Conservation (phyloP, 805 yeast genomes). For the Komagataella phaffii region DNA sequence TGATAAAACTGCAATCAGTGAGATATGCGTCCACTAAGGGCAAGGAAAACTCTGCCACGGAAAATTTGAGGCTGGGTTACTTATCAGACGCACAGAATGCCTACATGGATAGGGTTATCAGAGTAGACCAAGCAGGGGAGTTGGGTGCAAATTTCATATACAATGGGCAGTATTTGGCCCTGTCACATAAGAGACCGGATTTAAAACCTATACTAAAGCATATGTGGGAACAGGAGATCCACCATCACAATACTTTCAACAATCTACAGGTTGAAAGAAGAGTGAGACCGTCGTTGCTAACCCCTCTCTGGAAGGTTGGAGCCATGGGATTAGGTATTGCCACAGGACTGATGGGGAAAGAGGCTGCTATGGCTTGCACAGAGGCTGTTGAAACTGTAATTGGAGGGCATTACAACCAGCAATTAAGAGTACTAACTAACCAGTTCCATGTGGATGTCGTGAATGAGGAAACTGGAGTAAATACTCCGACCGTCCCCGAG, state of each 20-base stretch:
- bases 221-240: constrained; percentile 98
- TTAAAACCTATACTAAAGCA: constrained; percentile 73
- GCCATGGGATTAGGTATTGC: constrained; percentile 79
- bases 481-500: constrained; percentile 22
- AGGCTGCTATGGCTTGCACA: constrained; percentile 99
- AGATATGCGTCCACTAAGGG: not conserved
- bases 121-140: constrained; percentile 98
- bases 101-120: constrained; percentile 55
- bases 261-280: constrained; percentile 59
- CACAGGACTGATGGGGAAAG: constrained; percentile 79
- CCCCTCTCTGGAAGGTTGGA: constrained; percentile 90
- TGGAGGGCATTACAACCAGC: constrained; percentile 91
- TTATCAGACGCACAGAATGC: constrained; percentile 43
- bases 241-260: constrained; percentile 81
- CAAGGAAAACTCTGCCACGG: not conserved
- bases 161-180: constrained; percentile 74
- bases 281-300: constrained; percentile 81
- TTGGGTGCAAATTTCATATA: constrained; percentile 91
- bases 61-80: not conserved
- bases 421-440: constrained; percentile 61
- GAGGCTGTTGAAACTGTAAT: constrained; percentile 98
- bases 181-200: constrained; percentile 58
- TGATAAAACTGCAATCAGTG: not conserved
- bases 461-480: constrained; percentile 12
- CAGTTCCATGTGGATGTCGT: constrained; percentile 35